phyloP scores from a whole-genome alignment of 495 filamentous ascomycete genomes.

The Aspergillus egyptiacus region DNA sequence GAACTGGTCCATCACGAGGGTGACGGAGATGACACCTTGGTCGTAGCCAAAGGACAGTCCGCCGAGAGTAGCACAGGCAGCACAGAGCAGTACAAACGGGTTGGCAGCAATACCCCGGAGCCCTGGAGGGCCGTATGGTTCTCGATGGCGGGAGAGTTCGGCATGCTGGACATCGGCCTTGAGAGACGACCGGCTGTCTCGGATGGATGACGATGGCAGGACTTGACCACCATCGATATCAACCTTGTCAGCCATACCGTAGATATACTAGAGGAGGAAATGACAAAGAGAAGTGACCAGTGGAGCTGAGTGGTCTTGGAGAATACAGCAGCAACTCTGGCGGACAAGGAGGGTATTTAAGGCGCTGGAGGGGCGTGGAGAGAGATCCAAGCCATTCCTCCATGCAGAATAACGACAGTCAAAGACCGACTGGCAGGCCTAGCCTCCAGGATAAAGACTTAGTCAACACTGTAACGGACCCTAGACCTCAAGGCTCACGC shows the following conservation, averaged over 20 bases:
- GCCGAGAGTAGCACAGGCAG: conserved; percentile 49
- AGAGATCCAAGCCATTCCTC: background rate
- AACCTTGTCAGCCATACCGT: conserved; percentile 1
- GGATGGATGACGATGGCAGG: background rate
- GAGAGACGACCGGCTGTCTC: conserved; percentile 1
- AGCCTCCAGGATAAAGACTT: too few species aligned
- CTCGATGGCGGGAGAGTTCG: conserved; percentile 31
- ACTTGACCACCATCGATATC: background rate
- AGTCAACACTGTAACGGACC: too few species aligned
- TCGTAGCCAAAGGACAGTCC: conserved; percentile 56
- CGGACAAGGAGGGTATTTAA: background rate
- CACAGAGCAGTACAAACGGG: conserved; percentile 48
- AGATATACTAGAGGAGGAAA: background rate
- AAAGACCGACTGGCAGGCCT: conserved; percentile 2
- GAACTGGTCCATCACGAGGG: conserved; percentile 54
- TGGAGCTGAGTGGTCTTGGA: too few species aligned
- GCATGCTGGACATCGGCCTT: conserved; percentile 40
- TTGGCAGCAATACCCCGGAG: conserved; percentile 44
- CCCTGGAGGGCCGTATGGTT: conserved; percentile 44
- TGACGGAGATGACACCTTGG: conserved; percentile 51
- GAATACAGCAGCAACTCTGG: too few species aligned
- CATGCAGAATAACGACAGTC: background rate
- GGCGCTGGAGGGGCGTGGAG: too few species aligned
- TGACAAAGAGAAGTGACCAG: background rate
- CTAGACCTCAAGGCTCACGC: too few species aligned